phyloP scores from a whole-genome alignment of 2,329 filamentous ascomycete genomes.

The Corynespora cassiicola region DNA sequence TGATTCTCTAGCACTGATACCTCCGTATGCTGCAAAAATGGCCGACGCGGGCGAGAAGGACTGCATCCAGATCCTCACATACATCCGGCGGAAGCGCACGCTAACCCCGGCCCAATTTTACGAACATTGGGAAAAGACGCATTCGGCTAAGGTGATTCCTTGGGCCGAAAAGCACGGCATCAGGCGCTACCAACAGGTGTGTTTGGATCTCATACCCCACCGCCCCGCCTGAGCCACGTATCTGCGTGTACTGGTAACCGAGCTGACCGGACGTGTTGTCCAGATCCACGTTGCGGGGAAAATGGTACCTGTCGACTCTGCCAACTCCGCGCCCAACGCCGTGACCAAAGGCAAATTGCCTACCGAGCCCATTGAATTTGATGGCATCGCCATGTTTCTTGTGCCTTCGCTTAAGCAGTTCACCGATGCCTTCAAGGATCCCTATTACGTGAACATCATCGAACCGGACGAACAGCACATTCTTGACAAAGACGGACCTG shows the following conservation, averaged over 20 bases:
- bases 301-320: constrained; percentile 17
- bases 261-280: neutral
- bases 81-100: constrained; percentile 34
- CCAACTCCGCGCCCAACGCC: constrained; percentile 26
- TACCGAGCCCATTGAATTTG: constrained; percentile 27
- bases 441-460: constrained; percentile 39
- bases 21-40: constrained; percentile 3
- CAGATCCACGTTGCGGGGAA: constrained; percentile 22
- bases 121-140: constrained; percentile 42
- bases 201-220: too few relatives aligned
- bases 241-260: too few relatives aligned
- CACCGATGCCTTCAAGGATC: constrained; percentile 34
- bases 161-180: constrained; percentile 45
- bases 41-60: constrained; percentile 5
- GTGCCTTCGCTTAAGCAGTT: constrained; percentile 32
- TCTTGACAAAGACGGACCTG: constrained; percentile 33
- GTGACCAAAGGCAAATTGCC: constrained; percentile 8
- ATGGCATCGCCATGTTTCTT: constrained; percentile 41
- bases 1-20: too few relatives aligned
- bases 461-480: constrained; percentile 36
- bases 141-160: constrained; percentile 40
- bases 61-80: constrained; percentile 21
- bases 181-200: constrained; percentile 41
- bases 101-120: constrained; percentile 41
- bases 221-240: neutral